Conservation (phyloP, 495 filamentous ascomycete species). For the Viridothelium virens region DNA sequence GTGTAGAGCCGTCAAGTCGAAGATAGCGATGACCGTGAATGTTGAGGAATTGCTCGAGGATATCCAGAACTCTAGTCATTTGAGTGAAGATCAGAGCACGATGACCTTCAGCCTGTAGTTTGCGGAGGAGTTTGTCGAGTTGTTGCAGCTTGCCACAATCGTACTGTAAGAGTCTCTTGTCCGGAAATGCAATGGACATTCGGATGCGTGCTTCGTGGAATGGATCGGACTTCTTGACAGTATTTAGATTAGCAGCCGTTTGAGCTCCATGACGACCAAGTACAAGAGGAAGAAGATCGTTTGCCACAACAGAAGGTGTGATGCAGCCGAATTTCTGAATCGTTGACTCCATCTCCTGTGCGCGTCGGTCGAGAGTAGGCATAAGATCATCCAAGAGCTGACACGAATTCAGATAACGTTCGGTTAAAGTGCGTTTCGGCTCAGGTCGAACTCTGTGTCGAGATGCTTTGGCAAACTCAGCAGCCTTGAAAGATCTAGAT, state of each 20-base stretch:
- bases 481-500: not conserved
- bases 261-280: constrained; percentile 32
- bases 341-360: constrained; percentile 59
- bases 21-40: constrained; percentile 97
- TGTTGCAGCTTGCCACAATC: constrained; percentile 96
- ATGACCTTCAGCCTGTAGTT: constrained; percentile 81
- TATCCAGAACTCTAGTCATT: constrained; percentile 98
- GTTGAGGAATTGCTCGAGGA: constrained; percentile 95
- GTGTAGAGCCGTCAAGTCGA: constrained; percentile 88
- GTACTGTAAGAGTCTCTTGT: constrained; percentile 89
- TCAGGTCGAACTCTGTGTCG: constrained; percentile 26
- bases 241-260: constrained; percentile 16
- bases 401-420: constrained; percentile 68
- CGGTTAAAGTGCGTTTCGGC: constrained; percentile 38
- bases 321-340: constrained; percentile 84
- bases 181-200: constrained; percentile 90
- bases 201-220: constrained; percentile 93
- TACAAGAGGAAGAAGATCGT: constrained; percentile 51
- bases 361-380: constrained; percentile 61
- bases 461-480: constrained; percentile 22
- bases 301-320: constrained; percentile 77
- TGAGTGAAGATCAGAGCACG: constrained; percentile 97
- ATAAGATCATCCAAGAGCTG: constrained; percentile 64
- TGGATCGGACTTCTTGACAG: constrained; percentile 48
- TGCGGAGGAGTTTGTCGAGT: constrained; percentile 77